phyloP scores from a whole-genome alignment of 2,329 filamentous ascomycete genomes.

The Phaeosphaeriaceae sp. region DNA sequence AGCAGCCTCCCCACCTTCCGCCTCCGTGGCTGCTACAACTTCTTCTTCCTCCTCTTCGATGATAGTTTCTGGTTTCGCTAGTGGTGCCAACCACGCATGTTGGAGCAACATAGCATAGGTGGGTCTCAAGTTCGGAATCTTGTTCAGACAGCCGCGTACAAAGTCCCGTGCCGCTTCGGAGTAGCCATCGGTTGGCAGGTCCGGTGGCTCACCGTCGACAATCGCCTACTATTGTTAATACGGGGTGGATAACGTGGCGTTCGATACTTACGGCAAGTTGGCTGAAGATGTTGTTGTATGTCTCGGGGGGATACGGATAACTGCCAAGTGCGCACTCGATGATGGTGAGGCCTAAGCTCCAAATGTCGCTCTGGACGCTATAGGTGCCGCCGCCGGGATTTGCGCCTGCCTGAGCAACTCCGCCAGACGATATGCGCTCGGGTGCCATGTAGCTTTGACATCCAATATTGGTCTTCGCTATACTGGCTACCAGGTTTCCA shows the following conservation, averaged over 20 bases:
- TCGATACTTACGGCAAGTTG: slow-evolving; percentile 81
- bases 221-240: slow-evolving; percentile 73
- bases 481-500: slow-evolving; percentile 94
- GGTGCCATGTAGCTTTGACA: slow-evolving; percentile 99
- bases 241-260: not conserved
- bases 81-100: slow-evolving; percentile 83
- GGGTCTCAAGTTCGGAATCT: slow-evolving; percentile 90
- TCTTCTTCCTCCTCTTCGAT: slow-evolving; percentile 73
- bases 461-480: slow-evolving; percentile 97
- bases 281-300: slow-evolving; percentile 97
- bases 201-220: slow-evolving; percentile 94
- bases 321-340: slow-evolving; percentile 95
- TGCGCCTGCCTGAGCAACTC: slow-evolving; percentile 74
- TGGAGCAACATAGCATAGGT: slow-evolving; percentile 89
- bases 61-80: slow-evolving; percentile 80
- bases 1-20: slow-evolving; percentile 53
- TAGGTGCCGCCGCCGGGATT: slow-evolving; percentile 83
- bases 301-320: slow-evolving; percentile 96
- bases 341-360: slow-evolving; percentile 92
- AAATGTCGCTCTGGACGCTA: slow-evolving; percentile 97
- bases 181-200: slow-evolving; percentile 79
- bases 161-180: slow-evolving; percentile 85
- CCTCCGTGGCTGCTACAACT: slow-evolving; percentile 50
- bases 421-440: slow-evolving; percentile 89
- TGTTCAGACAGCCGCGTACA: slow-evolving; percentile 88